phyloP scores from a whole-genome alignment of 306 rosid species.

The Purshia tridentata region DNA sequence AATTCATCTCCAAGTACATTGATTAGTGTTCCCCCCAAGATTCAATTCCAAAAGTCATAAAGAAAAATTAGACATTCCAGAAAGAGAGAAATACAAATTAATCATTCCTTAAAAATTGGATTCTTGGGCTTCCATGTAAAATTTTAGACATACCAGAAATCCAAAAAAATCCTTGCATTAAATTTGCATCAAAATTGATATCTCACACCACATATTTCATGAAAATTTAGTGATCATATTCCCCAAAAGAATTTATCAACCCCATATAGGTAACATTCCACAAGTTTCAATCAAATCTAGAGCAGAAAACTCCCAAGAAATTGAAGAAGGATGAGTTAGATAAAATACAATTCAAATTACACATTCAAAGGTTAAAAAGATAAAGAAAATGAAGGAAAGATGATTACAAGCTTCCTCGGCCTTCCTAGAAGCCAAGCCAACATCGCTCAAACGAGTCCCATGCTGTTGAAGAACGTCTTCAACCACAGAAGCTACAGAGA shows the following conservation, averaged over 20 bases:
- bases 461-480: constrained; percentile 78
- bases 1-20: background rate
- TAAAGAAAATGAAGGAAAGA: background rate
- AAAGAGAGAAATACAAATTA: background rate
- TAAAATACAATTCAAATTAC: background rate
- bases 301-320: constrained; percentile 4
- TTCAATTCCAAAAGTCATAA: background rate
- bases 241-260: background rate
- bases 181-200: constrained; percentile 1
- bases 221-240: background rate
- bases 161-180: background rate
- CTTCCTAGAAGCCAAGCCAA: constrained; percentile 57
- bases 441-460: constrained; percentile 31
- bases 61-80: background rate
- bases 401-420: constrained; percentile 76
- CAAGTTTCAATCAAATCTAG: background rate
- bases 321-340: constrained; percentile 1
- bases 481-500: constrained; percentile 67
- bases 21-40: constrained; percentile 6
- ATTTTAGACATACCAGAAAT: background rate
- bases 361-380: background rate
- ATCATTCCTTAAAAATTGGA: background rate
- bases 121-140: background rate
- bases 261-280: background rate
- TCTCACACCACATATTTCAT: background rate